A percentile compares a stretch with the other conserved stretches of the same genome.
phyloP scores from a whole-genome alignment of 495 filamentous ascomycete species.

The Xylaria curta region DNA sequence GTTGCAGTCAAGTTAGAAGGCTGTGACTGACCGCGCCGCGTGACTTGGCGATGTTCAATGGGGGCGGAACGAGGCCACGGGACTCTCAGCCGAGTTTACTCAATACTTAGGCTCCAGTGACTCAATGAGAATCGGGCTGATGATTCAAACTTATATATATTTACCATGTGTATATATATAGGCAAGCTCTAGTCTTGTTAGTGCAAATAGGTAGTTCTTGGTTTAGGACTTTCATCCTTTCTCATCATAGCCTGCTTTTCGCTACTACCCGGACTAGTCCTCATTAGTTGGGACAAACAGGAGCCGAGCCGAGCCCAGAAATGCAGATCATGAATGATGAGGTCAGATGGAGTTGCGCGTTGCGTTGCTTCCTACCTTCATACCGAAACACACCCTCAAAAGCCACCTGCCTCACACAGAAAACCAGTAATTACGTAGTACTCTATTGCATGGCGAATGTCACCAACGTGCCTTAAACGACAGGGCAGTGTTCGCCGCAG shows the following conservation, averaged over 20 bases:
- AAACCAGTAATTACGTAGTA: neutral
- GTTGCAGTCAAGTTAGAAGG: slow-evolving; percentile 20
- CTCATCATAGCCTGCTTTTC: slow-evolving; percentile 10
- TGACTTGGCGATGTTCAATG: slow-evolving; percentile 24
- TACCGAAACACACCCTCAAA: neutral
- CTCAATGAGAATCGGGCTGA: slow-evolving; percentile 1
- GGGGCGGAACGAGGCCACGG: slow-evolving; percentile 3
- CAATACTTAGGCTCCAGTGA: slow-evolving; percentile 1
- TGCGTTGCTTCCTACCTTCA: slow-evolving; percentile 8
- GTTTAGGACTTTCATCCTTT: slow-evolving; percentile 4
- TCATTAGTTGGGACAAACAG: neutral
- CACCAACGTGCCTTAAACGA: neutral
- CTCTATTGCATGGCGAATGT: neutral
- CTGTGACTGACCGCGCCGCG: slow-evolving; percentile 35
- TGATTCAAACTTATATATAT: slow-evolving; percentile 15
- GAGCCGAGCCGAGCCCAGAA: neutral
- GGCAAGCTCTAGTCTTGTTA: neutral
- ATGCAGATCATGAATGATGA: slow-evolving; percentile 18
- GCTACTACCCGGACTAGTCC: slow-evolving; percentile 8
- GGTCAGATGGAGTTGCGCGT: slow-evolving; percentile 8
- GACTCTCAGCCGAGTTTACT: slow-evolving; percentile 2
- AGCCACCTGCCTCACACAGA: neutral
- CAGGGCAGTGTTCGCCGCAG: neutral
- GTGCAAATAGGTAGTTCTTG: neutral
- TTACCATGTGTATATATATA: neutral